These are phyloP conservation scores for Leptographium lundbergii DNA, from an alignment of 2,329 filamentous ascomycete species.

Conservation along the genomic window DNA sequence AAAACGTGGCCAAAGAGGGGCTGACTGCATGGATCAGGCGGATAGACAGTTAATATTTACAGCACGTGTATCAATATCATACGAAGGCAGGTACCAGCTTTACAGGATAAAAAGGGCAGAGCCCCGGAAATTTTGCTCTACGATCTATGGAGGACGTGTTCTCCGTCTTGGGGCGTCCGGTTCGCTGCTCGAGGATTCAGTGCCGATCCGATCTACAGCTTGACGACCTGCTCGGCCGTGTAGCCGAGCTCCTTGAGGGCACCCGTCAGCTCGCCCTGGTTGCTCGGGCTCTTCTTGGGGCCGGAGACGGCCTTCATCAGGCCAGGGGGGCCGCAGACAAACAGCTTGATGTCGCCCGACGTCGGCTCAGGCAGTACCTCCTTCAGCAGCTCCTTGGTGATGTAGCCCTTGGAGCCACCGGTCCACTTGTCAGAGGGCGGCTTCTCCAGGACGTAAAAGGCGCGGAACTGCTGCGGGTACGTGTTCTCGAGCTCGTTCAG, in stretches of 20 bases:
- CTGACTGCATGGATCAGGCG: background rate
- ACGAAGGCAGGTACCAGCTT: background rate
- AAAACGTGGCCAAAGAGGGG: background rate
- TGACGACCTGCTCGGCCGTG: constrained; percentile 70
- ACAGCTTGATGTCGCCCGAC: constrained; percentile 85
- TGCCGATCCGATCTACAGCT: constrained; percentile 52
- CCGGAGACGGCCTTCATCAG: constrained; percentile 91
- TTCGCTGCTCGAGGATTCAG: too few species aligned
- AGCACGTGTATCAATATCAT: background rate
- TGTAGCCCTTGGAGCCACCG: constrained; percentile 64
- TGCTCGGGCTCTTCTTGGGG: constrained; percentile 76
- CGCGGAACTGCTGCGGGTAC: constrained; percentile 87
- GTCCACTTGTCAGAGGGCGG: constrained; percentile 54
- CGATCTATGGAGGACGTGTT: background rate
- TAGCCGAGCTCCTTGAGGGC: constrained; percentile 51
- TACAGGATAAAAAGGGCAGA: background rate
- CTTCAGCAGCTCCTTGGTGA: constrained; percentile 88
- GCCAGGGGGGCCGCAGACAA: constrained; percentile 86
- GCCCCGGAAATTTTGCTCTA: background rate
- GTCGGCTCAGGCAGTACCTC: constrained; percentile 88
- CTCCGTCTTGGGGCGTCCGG: background rate
- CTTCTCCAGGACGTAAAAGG: constrained; percentile 87
- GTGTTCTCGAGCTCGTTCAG: constrained; percentile 82
- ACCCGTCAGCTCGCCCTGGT: constrained; percentile 83
- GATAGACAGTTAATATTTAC: background rate